Evolutionary conservation across 2,329 filamentous ascomycete genomes (phyloP).

Genomic region (Myriosclerotinia duriaeana): DNA sequence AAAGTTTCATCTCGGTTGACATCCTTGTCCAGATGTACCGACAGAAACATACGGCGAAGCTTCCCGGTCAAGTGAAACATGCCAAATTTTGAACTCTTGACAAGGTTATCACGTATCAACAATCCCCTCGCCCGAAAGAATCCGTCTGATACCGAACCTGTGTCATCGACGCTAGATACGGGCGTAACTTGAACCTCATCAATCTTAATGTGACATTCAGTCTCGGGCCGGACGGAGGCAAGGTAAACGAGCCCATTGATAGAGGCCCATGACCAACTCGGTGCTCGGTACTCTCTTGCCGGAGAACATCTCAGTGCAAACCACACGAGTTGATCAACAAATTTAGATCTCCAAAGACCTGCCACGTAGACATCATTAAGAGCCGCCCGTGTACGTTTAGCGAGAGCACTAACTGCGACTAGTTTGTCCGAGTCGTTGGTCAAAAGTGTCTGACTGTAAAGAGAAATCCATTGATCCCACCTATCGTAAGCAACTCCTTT

Average conservation of each 20-base stretch:
- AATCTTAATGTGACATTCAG: not conserved
- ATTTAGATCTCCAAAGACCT: conserved; percentile 6
- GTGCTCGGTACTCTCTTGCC: not conserved
- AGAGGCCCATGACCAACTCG: conserved; percentile 18
- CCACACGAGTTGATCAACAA: conserved; percentile 1
- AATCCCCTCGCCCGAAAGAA: not conserved
- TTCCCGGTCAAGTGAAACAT: not conserved
- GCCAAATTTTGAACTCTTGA: not conserved
- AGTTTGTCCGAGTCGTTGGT: conserved; percentile 1
- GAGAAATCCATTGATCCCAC: not conserved
- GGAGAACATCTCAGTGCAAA: accelerated
- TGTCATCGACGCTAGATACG: not conserved
- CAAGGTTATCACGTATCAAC: not conserved
- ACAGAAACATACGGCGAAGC: not conserved
- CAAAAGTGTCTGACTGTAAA: not conserved
- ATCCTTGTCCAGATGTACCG: accelerated
- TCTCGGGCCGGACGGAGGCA: not conserved
- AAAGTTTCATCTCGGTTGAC: not conserved
- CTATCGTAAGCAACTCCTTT: not conserved
- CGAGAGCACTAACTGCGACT: conserved; percentile 4
- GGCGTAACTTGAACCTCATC: not conserved
- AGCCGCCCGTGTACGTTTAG: not conserved
- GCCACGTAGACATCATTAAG: not conserved
- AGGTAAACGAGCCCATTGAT: accelerated
- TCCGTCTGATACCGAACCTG: not conserved